Percentiles rank a stretch among this genome's conserved stretches.
Conservation (phyloP, 2,329 filamentous ascomycete genomes). For the Cadophora sp. region DNA sequence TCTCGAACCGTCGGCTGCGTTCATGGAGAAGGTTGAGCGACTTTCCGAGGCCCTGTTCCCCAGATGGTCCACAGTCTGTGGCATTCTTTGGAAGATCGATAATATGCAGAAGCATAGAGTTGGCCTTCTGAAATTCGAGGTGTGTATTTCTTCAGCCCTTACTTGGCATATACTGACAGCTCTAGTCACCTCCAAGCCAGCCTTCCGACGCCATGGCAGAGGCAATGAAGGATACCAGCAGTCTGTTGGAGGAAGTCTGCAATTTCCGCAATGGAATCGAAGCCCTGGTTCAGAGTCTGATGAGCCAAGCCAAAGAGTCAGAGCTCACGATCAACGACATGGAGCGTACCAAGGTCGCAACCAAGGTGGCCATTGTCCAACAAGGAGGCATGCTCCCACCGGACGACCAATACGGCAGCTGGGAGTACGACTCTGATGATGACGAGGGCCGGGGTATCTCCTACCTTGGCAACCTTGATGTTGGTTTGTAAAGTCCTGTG, state of each 20-base stretch:
- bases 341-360: background rate
- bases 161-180: background rate
- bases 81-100: background rate
- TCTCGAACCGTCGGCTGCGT: background rate
- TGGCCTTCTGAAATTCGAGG: background rate
- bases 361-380: background rate
- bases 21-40: background rate
- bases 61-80: background rate
- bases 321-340: background rate
- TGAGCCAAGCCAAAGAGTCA: background rate
- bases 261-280: background rate
- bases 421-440: constrained; percentile 1
- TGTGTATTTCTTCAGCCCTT: background rate
- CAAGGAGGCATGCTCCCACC: constrained; percentile 3
- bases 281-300: background rate
- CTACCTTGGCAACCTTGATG: background rate
- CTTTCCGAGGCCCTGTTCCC: background rate
- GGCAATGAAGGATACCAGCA: background rate
- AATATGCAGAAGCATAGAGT: background rate
- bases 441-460: background rate
- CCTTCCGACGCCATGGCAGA: background rate
- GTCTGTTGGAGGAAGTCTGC: background rate
- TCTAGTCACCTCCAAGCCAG: background rate
- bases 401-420: background rate
- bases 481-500: background rate